phyloP scores from a whole-genome alignment of 2,329 filamentous ascomycete genomes.

The Intubia oerlemansii region DNA sequence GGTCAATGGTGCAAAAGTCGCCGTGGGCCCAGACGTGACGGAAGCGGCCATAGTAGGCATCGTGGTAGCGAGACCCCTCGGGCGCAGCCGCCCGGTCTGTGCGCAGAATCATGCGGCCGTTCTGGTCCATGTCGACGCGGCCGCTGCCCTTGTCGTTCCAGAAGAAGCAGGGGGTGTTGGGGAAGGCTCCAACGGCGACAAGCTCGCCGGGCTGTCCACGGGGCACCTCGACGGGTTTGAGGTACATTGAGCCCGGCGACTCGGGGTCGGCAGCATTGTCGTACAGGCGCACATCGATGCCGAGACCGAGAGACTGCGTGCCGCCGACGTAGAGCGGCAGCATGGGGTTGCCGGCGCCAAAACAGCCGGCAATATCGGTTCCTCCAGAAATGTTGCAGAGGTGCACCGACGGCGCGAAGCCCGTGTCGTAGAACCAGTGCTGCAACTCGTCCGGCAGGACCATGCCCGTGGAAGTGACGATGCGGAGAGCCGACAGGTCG shows the following conservation, averaged over 20 bases:
- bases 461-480: constrained; percentile 60
- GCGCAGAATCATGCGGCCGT: constrained; percentile 5
- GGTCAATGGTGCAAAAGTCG: constrained; percentile 56
- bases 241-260: constrained; percentile 20
- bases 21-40: constrained; percentile 61
- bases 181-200: constrained; percentile 48
- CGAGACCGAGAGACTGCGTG: constrained; percentile 26
- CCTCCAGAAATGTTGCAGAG: constrained; percentile 57
- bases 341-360: constrained; percentile 45
- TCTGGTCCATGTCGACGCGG: constrained; percentile 4
- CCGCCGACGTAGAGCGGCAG: constrained; percentile 41
- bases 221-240: constrained; percentile 20
- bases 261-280: constrained; percentile 29
- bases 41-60: constrained; percentile 41
- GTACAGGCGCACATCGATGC: constrained; percentile 32
- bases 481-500: constrained; percentile 37
- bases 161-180: constrained; percentile 51
- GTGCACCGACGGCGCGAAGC: constrained; percentile 45
- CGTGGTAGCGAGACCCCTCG: constrained; percentile 33
- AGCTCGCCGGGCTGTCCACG: constrained; percentile 52
- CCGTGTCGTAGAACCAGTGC: constrained; percentile 56
- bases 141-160: constrained; percentile 27
- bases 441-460: constrained; percentile 57
- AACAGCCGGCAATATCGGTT: constrained; percentile 48
- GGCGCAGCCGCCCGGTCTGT: constrained; percentile 15